These are phyloP conservation scores for Sugiyamaella marilandica DNA, from an alignment of 805 yeast species.

Conservation along the genomic window DNA sequence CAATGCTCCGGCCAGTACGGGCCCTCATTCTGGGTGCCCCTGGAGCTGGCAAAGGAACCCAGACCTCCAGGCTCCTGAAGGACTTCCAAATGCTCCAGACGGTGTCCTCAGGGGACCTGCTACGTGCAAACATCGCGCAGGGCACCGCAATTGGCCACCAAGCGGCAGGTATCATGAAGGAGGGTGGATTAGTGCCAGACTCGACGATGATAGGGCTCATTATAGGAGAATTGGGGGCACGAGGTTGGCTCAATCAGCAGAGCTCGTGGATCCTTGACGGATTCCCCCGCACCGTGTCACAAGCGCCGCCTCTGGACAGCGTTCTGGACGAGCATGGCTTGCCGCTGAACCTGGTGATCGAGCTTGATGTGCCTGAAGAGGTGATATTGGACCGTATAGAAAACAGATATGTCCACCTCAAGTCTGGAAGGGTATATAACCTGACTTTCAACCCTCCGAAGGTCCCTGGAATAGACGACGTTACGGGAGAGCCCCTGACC, in stretches of 20 bases:
- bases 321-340: conserved; percentile 37
- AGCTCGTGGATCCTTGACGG: conserved; percentile 82
- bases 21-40: conserved; percentile 85
- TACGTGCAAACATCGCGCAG: conserved; percentile 60
- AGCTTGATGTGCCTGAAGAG: conserved; percentile 79
- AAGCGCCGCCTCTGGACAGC: conserved; percentile 57
- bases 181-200: conserved; percentile 76
- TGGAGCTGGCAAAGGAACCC: conserved; percentile 94
- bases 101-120: conserved; percentile 78
- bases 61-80: conserved; percentile 59
- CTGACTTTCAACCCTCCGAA: conserved; percentile 86
- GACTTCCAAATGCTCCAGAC: conserved; percentile 48
- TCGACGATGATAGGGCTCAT: conserved; percentile 56
- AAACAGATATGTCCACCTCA: conserved; percentile 76
- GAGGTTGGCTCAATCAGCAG: conserved; percentile 40
- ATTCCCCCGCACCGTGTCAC: conserved; percentile 76
- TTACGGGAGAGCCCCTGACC: conserved; percentile 80
- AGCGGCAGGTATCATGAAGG: conserved; percentile 52
- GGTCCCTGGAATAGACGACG: conserved; percentile 71
- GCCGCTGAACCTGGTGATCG: conserved; percentile 70
- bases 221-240: conserved; percentile 41
- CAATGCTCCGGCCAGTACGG: conserved; percentile 34
- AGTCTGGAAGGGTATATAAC: conserved; percentile 85
- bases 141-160: conserved; percentile 46
- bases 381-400: conserved; percentile 77